Percentiles rank a stretch among this genome's conserved stretches.
These are phyloP conservation scores for Trypanosoma vivax DNA, from an alignment of 208 protist genomes.

Conservation along the genomic window DNA sequence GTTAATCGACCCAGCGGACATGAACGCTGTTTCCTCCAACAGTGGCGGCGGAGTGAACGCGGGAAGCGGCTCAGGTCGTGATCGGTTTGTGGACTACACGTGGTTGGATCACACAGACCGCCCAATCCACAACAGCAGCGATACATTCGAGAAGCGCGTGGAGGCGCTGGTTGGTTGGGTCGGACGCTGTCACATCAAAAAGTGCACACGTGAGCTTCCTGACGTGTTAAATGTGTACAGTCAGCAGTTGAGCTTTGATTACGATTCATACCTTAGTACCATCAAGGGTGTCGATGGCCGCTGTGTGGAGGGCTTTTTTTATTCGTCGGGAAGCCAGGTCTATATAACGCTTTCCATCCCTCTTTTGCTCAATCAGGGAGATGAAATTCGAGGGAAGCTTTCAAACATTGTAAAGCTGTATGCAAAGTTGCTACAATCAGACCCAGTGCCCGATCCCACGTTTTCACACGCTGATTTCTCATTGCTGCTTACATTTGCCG, in stretches of 20 bases:
- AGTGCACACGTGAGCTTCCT: constrained; percentile 15
- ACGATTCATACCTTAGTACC: constrained; percentile 26
- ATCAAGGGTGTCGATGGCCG: constrained; percentile 4
- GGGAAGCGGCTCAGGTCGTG: constrained; percentile 1
- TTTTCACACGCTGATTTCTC: no score
- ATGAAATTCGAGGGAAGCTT: constrained; percentile 12
- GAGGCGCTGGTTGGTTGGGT: constrained; percentile 32
- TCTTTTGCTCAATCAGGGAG: constrained; percentile 15
- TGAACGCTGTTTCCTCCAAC: no score
- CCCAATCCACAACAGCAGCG: constrained; percentile 16
- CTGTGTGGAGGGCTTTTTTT: constrained; percentile 17
- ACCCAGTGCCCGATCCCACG: no score
- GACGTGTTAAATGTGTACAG: constrained; percentile 19
- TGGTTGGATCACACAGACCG: constrained; percentile 21
- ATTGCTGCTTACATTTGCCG: no score
- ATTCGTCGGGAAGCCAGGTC: not conserved
- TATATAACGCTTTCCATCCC: constrained; percentile 30
- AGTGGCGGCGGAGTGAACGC: not conserved
- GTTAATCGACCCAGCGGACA: constrained; percentile 15
- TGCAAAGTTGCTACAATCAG: constrained; percentile 23
- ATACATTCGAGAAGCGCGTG: constrained; percentile 16
- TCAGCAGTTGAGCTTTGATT: constrained; percentile 28
- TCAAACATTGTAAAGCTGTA: constrained; percentile 32
- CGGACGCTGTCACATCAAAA: constrained; percentile 21
- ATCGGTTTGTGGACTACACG: constrained; percentile 28